Conservation (phyloP, 768 basidiomycete genomes). For the Trichaptum fuscoviolaceum region DNA sequence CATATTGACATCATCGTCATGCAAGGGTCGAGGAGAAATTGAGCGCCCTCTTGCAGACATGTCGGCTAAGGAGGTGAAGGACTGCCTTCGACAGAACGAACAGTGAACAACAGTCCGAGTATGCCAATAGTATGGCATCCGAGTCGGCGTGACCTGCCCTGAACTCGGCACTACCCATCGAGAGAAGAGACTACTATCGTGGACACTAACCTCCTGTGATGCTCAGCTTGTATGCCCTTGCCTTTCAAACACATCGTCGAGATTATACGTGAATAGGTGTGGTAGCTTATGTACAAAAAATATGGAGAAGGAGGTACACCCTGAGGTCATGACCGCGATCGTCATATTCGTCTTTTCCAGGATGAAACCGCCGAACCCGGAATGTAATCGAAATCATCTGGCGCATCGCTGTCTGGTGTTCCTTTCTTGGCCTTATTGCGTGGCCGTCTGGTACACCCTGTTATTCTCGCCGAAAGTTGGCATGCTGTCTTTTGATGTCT, state of each 20-base stretch:
- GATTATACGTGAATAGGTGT: background rate
- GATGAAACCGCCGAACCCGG: background rate
- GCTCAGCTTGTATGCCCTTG: no score
- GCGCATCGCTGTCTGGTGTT: background rate
- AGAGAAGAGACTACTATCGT: no score
- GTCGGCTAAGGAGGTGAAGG: background rate
- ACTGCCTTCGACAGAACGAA: background rate
- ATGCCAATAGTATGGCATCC: background rate
- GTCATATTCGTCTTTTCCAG: background rate
- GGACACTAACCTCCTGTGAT: no score
- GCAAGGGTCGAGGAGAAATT: constrained; percentile 18
- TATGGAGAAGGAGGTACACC: background rate
- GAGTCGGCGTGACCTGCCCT: background rate
- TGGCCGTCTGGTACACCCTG: background rate
- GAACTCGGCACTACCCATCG: no score
- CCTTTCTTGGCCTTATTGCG: background rate
- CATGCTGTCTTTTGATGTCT: constrained; percentile 1
- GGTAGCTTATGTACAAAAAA: background rate
- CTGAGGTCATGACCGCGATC: background rate
- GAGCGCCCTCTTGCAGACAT: constrained; percentile 26
- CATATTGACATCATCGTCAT: constrained; percentile 47
- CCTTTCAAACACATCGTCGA: background rate
- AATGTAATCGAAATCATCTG: background rate
- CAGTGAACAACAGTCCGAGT: background rate
- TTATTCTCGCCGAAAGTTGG: background rate